A percentile compares a stretch with the other conserved stretches of the same genome.
phyloP scores from a whole-genome alignment of 1,284 basidiomycete genomes.

The Mycena sp. region DNA sequence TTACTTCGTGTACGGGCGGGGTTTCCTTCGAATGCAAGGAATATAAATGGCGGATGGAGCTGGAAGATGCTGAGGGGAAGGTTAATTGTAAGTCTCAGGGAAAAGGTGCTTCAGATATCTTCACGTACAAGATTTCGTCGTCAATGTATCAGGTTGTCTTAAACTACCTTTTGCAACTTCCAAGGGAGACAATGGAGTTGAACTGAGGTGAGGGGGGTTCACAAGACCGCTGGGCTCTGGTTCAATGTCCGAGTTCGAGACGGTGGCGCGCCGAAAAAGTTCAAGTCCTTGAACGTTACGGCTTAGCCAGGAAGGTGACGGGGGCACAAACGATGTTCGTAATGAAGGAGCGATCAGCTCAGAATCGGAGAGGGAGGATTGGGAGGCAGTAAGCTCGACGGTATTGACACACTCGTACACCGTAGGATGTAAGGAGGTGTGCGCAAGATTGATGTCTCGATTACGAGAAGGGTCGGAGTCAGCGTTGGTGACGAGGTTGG shows the following conservation, averaged over 20 bases:
- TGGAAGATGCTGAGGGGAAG: not conserved
- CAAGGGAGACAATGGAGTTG: slow-evolving; percentile 32
- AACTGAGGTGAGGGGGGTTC: slow-evolving; percentile 34
- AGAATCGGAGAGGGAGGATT: slow-evolving; percentile 33
- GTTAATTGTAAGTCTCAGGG: not conserved
- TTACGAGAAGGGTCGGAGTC: too few relatives aligned
- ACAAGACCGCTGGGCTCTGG: not conserved
- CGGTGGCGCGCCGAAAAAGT: not conserved
- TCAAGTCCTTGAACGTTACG: slow-evolving; percentile 53
- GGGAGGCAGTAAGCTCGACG: slow-evolving; percentile 29
- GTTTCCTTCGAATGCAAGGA: slow-evolving; percentile 12
- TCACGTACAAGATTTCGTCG: slow-evolving; percentile 7
- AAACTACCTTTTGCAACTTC: not conserved
- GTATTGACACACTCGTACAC: slow-evolving; percentile 13
- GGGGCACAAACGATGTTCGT: slow-evolving; percentile 51
- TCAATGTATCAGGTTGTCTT: not conserved
- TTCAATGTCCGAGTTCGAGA: too few relatives aligned
- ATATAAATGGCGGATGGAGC: not conserved
- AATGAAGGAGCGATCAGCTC: slow-evolving; percentile 19
- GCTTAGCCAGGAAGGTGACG: slow-evolving; percentile 66
- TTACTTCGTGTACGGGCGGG: not conserved
- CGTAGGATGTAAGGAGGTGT: slow-evolving; percentile 30
- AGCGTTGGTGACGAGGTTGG: too few relatives aligned
- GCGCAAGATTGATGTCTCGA: not conserved
- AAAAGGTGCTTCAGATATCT: not conserved